Conservation (phyloP, 1,284 basidiomycete genomes). For the Serendipita sp. region DNA sequence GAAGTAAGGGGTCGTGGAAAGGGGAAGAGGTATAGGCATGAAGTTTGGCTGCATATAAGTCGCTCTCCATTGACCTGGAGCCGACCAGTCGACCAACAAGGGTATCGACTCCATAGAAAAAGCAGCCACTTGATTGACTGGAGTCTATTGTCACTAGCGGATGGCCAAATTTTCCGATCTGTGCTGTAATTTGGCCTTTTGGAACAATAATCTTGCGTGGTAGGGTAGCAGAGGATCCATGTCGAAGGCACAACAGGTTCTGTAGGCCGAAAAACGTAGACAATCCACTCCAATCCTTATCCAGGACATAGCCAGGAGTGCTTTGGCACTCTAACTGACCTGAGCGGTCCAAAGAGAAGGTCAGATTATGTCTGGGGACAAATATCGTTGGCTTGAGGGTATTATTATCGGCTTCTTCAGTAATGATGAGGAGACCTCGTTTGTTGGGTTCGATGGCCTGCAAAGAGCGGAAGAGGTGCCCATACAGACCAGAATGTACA, state of each 20-base stretch:
- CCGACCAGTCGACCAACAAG: constrained; percentile 27
- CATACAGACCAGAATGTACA: neutral
- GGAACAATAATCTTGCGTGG: constrained; percentile 24
- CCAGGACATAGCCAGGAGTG: constrained; percentile 24
- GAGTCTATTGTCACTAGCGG: constrained; percentile 12
- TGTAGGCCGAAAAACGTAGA: constrained; percentile 23
- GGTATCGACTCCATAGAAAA: constrained; percentile 26
- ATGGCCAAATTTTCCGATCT: constrained; percentile 9
- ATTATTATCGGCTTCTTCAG: neutral
- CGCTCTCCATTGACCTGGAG: constrained; percentile 21
- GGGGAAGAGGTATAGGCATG: constrained; percentile 31
- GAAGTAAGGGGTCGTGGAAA: constrained; percentile 31
- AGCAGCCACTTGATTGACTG: constrained; percentile 8
- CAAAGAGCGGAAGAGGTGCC: neutral
- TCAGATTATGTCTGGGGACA: constrained; percentile 23
- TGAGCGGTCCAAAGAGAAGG: constrained; percentile 22
- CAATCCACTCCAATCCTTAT: constrained; percentile 20
- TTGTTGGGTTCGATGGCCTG: neutral
- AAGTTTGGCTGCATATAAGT: constrained; percentile 29
- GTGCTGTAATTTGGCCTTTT: constrained; percentile 19
- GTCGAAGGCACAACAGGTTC: constrained; percentile 28
- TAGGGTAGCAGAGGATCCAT: constrained; percentile 11
- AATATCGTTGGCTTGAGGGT: neutral
- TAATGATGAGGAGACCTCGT: neutral
- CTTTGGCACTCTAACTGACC: constrained; percentile 23